Evolutionary conservation across 2,329 filamentous ascomycete species (phyloP).

Genomic region (Conoideocrella luteorostrata): DNA sequence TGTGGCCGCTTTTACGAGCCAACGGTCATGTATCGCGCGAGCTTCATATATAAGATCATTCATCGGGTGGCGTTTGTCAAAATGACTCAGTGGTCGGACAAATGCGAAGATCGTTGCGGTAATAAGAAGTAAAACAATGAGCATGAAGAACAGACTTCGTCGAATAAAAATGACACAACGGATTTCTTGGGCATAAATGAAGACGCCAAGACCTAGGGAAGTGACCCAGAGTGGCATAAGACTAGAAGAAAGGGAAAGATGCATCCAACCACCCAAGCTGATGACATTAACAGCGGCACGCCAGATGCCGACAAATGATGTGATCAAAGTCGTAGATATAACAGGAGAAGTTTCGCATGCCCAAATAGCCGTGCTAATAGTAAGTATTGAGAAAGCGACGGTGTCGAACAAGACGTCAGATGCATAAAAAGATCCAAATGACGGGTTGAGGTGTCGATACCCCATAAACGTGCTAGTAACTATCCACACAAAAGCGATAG

Average conservation of each 20-base stretch:
- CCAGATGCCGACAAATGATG: constrained; percentile 35
- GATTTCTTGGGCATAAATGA: constrained; percentile 37
- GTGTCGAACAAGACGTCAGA: constrained; percentile 45
- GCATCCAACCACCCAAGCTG: constrained; percentile 39
- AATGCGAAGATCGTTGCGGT: constrained; percentile 30
- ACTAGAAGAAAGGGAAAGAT: constrained; percentile 29
- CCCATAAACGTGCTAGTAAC: constrained; percentile 23
- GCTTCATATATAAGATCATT: constrained; percentile 43
- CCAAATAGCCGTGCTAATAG: constrained; percentile 39
- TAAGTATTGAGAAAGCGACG: constrained; percentile 35
- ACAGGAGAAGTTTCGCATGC: constrained; percentile 40
- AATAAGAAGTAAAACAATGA: constrained; percentile 32
- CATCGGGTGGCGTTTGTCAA: constrained; percentile 36
- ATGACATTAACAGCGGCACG: constrained; percentile 29
- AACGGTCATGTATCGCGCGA: constrained; percentile 41
- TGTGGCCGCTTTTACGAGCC: constrained; percentile 39
- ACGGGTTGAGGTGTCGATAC: constrained; percentile 16
- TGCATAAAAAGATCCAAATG: constrained; percentile 38
- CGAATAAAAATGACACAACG: constrained; percentile 36
- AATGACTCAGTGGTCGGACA: constrained; percentile 22
- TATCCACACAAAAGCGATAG: constrained; percentile 31
- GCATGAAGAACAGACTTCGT: constrained; percentile 31
- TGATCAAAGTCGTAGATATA: constrained; percentile 34
- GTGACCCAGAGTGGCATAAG: constrained; percentile 34
- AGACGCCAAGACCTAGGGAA: constrained; percentile 34